These are phyloP conservation scores for Epithemia pelagica DNA, from an alignment of 108 stramenopile genomes.

Conservation along the genomic window DNA sequence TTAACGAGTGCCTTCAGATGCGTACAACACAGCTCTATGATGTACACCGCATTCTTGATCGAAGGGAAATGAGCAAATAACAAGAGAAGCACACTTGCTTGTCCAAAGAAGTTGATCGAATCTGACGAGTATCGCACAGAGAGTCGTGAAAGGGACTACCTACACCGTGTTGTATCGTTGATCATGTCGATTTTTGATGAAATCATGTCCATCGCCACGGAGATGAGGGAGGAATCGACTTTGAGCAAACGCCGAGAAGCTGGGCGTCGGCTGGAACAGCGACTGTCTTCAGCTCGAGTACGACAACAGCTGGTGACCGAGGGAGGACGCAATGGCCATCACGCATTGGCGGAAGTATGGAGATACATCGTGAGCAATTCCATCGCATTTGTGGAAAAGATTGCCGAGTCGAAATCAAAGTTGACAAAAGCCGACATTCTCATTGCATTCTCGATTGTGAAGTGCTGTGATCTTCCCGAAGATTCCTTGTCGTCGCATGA, in stretches of 20 bases:
- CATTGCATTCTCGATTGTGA: background rate
- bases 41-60: no score
- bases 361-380: background rate
- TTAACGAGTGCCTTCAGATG: no score
- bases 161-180: no score
- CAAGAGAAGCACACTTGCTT: no score
- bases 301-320: background rate
- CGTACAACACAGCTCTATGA: no score
- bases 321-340: background rate
- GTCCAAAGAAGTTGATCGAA: no score
- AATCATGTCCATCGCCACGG: background rate
- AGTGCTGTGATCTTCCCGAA: slow-evolving; percentile 3
- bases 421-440: slow-evolving; percentile 1
- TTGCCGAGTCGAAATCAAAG: background rate
- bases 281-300: background rate
- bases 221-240: background rate
- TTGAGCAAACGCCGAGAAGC: background rate
- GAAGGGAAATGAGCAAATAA: no score
- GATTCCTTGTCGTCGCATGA: background rate
- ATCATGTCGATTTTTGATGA: background rate
- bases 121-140: no score
- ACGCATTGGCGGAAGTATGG: slow-evolving; percentile 5
- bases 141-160: no score
- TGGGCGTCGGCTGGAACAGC: background rate
- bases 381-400: slow-evolving; percentile 1